These are phyloP conservation scores for Marsdenia floribunda DNA, from an alignment of 257 asterid species.

Conservation along the genomic window DNA sequence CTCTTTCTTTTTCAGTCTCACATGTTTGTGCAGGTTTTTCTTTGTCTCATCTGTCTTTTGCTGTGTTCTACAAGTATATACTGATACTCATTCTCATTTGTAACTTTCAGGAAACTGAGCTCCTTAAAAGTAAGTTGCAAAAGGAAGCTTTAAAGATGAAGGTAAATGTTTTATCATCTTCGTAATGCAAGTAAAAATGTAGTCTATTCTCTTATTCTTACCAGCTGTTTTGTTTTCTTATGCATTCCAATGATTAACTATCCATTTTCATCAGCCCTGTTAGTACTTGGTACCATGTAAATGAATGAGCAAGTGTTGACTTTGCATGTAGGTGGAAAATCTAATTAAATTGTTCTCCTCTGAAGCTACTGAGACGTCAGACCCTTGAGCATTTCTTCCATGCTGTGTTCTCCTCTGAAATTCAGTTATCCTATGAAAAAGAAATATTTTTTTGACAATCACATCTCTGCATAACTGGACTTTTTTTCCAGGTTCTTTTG, in stretches of 20 bases:
- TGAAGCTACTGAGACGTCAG: not conserved
- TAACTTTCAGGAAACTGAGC: constrained; percentile 39
- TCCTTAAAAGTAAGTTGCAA: constrained; percentile 39
- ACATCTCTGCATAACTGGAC: too few species aligned
- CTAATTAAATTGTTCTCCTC: not conserved
- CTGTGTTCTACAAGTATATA: not conserved
- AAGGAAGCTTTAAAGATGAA: constrained; percentile 32
- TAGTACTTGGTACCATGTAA: not conserved
- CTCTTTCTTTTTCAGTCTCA: not conserved
- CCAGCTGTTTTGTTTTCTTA: not conserved
- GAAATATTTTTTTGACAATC: too few species aligned
- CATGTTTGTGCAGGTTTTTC: not conserved
- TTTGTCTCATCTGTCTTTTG: not conserved
- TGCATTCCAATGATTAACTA: not conserved
- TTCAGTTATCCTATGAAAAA: too few species aligned
- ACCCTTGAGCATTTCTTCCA: not conserved
- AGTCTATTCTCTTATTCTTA: not conserved
- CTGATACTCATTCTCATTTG: constrained; percentile 10
- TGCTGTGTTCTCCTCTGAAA: too few species aligned
- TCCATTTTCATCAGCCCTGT: not conserved
- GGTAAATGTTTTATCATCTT: constrained; percentile 21
- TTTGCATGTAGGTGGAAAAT: not conserved
- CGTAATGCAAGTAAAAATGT: not conserved
- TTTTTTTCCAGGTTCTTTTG: too few species aligned
- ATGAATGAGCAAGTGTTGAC: not conserved